Percentiles rank a stretch among this genome's conserved stretches.
Conservation (phyloP, 108 stramenopile species). For the Skeletonema potamos region DNA sequence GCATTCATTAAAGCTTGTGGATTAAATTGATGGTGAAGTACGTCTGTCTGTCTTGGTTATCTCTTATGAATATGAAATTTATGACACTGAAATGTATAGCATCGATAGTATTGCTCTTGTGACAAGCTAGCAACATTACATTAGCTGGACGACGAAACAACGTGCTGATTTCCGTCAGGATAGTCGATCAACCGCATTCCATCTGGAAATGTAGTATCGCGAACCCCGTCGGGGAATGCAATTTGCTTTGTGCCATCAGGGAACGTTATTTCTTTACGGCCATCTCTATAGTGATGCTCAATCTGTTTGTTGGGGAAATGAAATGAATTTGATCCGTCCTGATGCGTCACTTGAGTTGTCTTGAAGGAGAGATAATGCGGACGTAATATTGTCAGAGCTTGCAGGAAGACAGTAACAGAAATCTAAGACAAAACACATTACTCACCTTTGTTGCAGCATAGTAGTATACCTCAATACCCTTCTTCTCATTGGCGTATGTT, state of each 20-base stretch:
- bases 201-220: constrained; percentile 58
- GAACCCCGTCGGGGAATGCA: constrained; percentile 7
- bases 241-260: constrained; percentile 55
- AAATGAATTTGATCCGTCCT: constrained; percentile 50
- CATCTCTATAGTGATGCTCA: constrained; percentile 46
- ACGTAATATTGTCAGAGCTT: not conserved
- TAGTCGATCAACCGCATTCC: constrained; percentile 49
- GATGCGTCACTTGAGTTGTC: constrained; percentile 56
- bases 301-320: constrained; percentile 56
- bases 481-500: constrained; percentile 48
- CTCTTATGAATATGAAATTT: not conserved
- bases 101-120: not conserved
- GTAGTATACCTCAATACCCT: constrained; percentile 63
- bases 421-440: not conserved
- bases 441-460: constrained; percentile 63
- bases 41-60: not conserved
- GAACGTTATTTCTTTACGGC: constrained; percentile 46
- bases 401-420: not conserved
- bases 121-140: not conserved
- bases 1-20: constrained; percentile 8
- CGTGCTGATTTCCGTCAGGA: constrained; percentile 41
- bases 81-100: not conserved
- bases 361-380: not conserved
- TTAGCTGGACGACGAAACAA: not conserved
- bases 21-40: not conserved